Base-by-base conservation (phyloP, 2,329 filamentous ascomycete species). In the Aureobasidium leucospermi region DNA sequence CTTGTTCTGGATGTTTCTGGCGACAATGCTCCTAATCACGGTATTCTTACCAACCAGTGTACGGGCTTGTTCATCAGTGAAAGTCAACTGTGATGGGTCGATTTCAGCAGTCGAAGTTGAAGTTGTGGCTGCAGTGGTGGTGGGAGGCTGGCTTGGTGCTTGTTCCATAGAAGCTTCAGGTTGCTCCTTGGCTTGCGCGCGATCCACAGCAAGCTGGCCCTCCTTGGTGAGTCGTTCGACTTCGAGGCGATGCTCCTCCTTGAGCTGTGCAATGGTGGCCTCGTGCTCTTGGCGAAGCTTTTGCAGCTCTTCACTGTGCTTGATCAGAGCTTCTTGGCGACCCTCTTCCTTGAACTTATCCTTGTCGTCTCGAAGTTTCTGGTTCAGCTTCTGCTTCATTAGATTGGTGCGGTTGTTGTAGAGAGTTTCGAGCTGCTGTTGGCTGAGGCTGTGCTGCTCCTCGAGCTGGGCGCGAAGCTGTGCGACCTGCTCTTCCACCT, bases 351-450 rank as follows among this genome's bases (percentile, higher is more conserved):
- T 65, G 19, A 65, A 60, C 61, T 66, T 66, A 19, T 66, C 66
- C 29, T 65, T 64, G 19, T 62, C 73, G 52, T 85, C 82, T 8
- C 70, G 73, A 15, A 96, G 78, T 69, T 88, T 90, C 68, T 83
- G 85, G 66, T 85, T 87, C 52, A 90, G 74, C 1, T 81, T 74
- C 23, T 82, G 79, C 67, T 85, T 87, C 86, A 90, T 88, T 69
- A 82, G 82, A 45, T 89, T 83, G 1, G 85, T 85, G 46, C 85
- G 81, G 56, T 80, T 76, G 66, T 81, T 76, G 60, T 78, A 67
- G 56, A 78, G 74, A 29, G 76, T 71, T 56, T 83, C 79, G 34
- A 79, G 71, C 53, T 81, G 75, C 8, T 73, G 68, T 59, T 70
- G 68, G 19, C 75, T 68, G 10, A 73, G 67, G 29, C 66, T 63